Evolutionary conservation across 2,329 filamentous ascomycete genomes (phyloP).

Genomic region (Fusarium staphyleae): DNA sequence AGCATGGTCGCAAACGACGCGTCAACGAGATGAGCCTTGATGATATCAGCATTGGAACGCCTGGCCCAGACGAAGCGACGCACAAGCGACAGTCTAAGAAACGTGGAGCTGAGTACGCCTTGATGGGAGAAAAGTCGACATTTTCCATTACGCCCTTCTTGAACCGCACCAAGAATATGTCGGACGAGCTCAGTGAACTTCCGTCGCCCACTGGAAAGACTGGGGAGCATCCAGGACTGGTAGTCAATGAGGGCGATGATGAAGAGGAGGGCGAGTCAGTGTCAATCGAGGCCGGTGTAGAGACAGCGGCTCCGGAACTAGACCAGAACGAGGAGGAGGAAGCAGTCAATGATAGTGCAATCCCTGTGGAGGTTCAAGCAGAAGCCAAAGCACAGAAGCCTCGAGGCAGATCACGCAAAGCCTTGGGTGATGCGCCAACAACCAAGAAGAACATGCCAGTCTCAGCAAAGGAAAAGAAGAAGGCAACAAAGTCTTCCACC

Average conservation of each 20-base stretch:
- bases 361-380: conserved; percentile 13
- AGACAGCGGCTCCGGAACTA: conserved; percentile 12
- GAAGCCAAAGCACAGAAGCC: conserved; percentile 45
- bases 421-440: conserved; percentile 54
- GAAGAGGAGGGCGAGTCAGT: conserved; percentile 12
- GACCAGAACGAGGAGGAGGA: conserved; percentile 3
- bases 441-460: conserved; percentile 55
- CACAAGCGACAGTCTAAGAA: conserved; percentile 61
- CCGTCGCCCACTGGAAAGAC: conserved; percentile 33
- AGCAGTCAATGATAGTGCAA: conserved; percentile 3
- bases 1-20: conserved; percentile 55
- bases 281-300: conserved; percentile 20
- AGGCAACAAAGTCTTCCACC: conserved; percentile 28
- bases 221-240: conserved; percentile 32
- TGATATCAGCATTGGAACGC: conserved; percentile 57
- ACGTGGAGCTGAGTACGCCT: conserved; percentile 58
- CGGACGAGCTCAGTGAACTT: conserved; percentile 46
- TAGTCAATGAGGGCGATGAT: conserved; percentile 47
- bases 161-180: conserved; percentile 66
- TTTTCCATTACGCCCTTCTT: conserved; percentile 96
- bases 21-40: conserved; percentile 54
- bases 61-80: conserved; percentile 52
- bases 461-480: conserved; percentile 46
- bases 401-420: conserved; percentile 55
- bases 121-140: conserved; percentile 81